phyloP scores from a whole-genome alignment of 192 early-diverging fungal genomes.

The Helicostylum pulchrum region DNA sequence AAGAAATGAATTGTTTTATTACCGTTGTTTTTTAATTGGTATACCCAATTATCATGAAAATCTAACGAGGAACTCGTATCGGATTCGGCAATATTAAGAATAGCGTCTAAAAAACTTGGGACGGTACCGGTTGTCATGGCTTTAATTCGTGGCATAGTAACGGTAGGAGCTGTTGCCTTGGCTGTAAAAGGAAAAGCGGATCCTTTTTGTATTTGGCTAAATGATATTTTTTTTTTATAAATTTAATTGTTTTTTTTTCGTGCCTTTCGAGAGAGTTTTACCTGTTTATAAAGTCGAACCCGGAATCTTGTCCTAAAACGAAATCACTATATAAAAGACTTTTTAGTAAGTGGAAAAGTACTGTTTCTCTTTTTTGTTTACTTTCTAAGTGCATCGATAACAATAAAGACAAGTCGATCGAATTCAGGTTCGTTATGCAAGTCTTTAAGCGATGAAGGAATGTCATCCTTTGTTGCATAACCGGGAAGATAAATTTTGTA shows the following conservation, averaged over 20 bases:
- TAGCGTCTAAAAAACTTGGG: conserved; percentile 79
- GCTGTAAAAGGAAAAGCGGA: conserved; percentile 53
- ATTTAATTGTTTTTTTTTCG: background rate
- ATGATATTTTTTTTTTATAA: conserved; percentile 2
- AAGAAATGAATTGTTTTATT: conserved; percentile 67
- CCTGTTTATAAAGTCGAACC: conserved; percentile 59
- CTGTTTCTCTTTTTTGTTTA: conserved; percentile 18
- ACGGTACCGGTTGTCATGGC: conserved; percentile 75
- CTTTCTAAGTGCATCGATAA: conserved; percentile 74
- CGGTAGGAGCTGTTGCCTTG: conserved; percentile 64
- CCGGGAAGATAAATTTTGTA: conserved; percentile 69
- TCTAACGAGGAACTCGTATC: conserved; percentile 56
- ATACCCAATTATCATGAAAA: conserved; percentile 74
- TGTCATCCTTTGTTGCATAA: conserved; percentile 47
- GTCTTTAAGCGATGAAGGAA: conserved; percentile 18
- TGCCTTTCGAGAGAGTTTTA: conserved; percentile 21
- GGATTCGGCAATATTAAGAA: conserved; percentile 77
- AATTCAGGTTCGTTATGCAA: conserved; percentile 38
- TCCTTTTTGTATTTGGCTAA: conserved; percentile 47
- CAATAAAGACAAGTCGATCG: conserved; percentile 60
- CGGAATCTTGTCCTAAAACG: conserved; percentile 63
- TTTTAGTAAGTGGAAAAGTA: too few relatives aligned
- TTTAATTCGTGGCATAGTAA: conserved; percentile 80
- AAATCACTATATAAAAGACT: conserved; percentile 55
- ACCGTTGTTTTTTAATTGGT: conserved; percentile 50